Base-by-base conservation (phyloP, 176 grass and related monocot species). In the Carex kokanica region DNA sequence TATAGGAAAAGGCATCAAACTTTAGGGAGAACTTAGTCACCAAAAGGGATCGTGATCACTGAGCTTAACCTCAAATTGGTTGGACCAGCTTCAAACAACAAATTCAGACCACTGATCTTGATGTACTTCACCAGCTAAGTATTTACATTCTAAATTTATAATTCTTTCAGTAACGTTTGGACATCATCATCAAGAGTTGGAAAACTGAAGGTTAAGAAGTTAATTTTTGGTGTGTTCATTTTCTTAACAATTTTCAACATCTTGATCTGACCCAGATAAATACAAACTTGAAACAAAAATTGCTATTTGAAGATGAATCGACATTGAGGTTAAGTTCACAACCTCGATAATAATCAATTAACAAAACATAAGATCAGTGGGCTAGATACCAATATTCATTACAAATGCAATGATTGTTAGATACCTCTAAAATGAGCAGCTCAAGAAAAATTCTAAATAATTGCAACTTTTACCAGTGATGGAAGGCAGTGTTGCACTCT, bases 401-500 rank as follows among this genome's bases (percentile, higher is more conserved):
- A 52, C 29, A 54, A 54, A 74, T 81, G 12, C n/a, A 21, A 38
- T 45, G 17, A 81, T 54, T 52, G 24, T 34, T 78, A 49, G 15
- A 38, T 13, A 65, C 13, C 23, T 36, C 31, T 18, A 34, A 29
- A 74, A 74, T 41, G 62, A 18, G 6, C 8, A 41, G 53, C 66
- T 47, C 53, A 64, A 73, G 23, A 64, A 69, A 24, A 34, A 36
- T 60, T 79, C 31, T 4, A 15, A 61, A 32, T 71, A 31, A 60
- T 20, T 58, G 51, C 6, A 40, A 49, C 68, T 84, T 91, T 91
- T 85, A 98, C 95, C 95, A 5, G 95, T 98, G 72, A 99, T 99
- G 70, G 96, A 99, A 81, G 96, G 96, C 69, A 99, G 87, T 81
- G 93, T 99, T 70, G 96, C 96, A 79, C 96, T 99, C 85, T 99